Evolutionary conservation across 768 basidiomycete species (phyloP).

Genomic region (Mycena polygramma): DNA sequence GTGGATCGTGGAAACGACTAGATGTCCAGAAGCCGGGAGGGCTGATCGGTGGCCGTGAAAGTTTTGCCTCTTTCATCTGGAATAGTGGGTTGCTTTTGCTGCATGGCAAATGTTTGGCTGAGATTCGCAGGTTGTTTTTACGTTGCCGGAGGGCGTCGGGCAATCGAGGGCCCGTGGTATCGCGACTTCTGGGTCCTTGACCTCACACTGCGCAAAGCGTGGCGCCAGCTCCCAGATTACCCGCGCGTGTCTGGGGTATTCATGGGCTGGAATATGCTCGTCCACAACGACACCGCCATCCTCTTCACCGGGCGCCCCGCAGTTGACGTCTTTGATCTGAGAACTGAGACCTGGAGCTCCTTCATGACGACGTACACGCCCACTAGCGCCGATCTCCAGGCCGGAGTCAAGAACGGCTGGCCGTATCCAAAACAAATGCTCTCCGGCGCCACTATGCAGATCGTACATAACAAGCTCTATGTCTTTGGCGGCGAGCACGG

Average conservation of each 20-base stretch:
- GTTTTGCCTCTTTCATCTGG: conserved; percentile 47
- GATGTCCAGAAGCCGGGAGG: conserved; percentile 32
- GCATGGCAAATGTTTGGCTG: not conserved
- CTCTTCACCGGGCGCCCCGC: conserved; percentile 50
- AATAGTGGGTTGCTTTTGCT: conserved; percentile 31
- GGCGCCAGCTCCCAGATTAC: conserved; percentile 45
- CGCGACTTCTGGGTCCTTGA: conserved; percentile 46
- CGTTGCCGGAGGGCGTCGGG: conserved; percentile 45
- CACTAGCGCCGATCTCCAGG: conserved; percentile 18
- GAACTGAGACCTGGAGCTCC: conserved; percentile 48
- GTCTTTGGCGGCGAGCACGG: conserved; percentile 53
- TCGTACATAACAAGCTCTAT: conserved; percentile 50
- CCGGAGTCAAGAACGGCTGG: conserved; percentile 35
- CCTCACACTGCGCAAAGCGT: conserved; percentile 43
- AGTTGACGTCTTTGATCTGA: conserved; percentile 47
- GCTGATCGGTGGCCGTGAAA: conserved; percentile 36
- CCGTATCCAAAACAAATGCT: conserved; percentile 39
- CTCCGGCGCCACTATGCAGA: conserved; percentile 39
- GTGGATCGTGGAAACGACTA: conserved; percentile 54
- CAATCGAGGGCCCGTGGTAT: conserved; percentile 43
- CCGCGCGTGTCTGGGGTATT: conserved; percentile 39
- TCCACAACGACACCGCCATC: conserved; percentile 50
- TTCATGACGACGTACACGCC: conserved; percentile 44
- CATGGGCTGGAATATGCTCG: conserved; percentile 42
- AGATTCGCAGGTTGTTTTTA: conserved; percentile 43